phyloP scores from a whole-genome alignment of 352 stramenopile genomes.

The Phytophthora fragariaefolia region DNA sequence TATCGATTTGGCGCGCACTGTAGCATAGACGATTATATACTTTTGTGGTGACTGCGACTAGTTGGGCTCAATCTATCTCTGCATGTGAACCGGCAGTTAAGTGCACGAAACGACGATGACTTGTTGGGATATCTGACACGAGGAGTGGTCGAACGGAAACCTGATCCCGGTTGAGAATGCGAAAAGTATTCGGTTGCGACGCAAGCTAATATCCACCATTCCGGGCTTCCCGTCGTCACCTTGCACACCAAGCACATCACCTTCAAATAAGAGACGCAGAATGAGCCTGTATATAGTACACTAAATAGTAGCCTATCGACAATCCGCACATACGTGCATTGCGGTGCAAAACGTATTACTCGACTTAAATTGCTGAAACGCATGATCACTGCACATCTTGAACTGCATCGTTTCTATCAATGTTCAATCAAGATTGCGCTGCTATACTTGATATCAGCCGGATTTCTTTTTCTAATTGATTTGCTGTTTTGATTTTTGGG shows the following conservation, averaged over 20 bases:
- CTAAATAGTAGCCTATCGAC: not conserved
- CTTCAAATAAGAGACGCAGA: not conserved
- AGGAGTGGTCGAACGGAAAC: constrained; percentile 1
- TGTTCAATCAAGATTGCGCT: not conserved
- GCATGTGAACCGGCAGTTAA: not conserved
- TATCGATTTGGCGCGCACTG: too few relatives aligned
- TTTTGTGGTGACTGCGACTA: not conserved
- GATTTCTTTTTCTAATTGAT: not conserved
- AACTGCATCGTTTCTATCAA: not conserved
- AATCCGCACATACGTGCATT: not conserved
- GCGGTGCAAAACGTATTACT: not conserved
- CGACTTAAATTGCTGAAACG: not conserved
- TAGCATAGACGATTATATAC: not conserved
- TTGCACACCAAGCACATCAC: not conserved
- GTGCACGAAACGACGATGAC: constrained; percentile 1
- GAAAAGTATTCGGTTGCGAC: too few relatives aligned
- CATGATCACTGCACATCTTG: not conserved
- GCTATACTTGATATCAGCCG: not conserved
- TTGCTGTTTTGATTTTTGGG: not conserved
- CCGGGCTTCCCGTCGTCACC: not conserved
- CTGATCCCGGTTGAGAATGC: not conserved
- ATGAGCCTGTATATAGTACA: not conserved
- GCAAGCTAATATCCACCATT: too few relatives aligned
- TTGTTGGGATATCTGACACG: constrained; percentile 15
- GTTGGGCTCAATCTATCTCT: not conserved